Percentiles rank a stretch among this genome's conserved stretches.
Evolutionary conservation across 805 yeast genomes (phyloP).

Genomic region (Ogataea parapolymorpha): DNA sequence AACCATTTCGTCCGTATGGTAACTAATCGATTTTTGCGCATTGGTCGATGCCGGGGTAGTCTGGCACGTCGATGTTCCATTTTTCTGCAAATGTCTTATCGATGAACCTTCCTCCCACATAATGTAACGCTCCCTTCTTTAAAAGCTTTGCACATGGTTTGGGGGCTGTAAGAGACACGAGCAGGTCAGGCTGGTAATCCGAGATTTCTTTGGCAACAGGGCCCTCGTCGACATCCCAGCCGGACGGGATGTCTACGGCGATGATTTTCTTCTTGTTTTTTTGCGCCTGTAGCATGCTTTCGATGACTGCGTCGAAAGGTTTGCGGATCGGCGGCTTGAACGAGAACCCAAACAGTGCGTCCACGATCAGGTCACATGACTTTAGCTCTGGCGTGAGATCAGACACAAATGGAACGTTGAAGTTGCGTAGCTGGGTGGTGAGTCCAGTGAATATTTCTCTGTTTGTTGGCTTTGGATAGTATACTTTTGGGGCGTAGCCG

Average conservation of each 20-base stretch:
- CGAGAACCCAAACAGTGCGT: constrained; percentile 90
- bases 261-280: constrained; percentile 52
- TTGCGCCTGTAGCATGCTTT: constrained; percentile 36
- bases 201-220: constrained; percentile 43
- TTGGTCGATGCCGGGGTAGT: constrained; percentile 58
- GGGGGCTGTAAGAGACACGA: constrained; percentile 90
- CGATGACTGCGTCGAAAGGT: constrained; percentile 59
- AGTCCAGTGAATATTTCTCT: constrained; percentile 57
- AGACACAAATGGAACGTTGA: constrained; percentile 58
- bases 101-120: constrained; percentile 88
- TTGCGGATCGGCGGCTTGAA: constrained; percentile 83
- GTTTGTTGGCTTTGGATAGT: constrained; percentile 70
- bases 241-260: constrained; percentile 90
- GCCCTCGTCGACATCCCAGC: constrained; percentile 95
- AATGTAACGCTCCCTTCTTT: constrained; percentile 50
- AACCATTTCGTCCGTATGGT: constrained; percentile 2
- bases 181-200: constrained; percentile 51
- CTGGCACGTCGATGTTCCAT: constrained; percentile 66
- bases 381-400: constrained; percentile 29
- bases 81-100: constrained; percentile 61
- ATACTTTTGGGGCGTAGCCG: constrained; percentile 74
- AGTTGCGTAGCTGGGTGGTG: constrained; percentile 60
- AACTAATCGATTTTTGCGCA: constrained; percentile 32
- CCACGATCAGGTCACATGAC: constrained; percentile 55
- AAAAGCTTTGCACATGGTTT: constrained; percentile 74